Percentiles rank a stretch among this genome's conserved stretches.
phyloP scores from a whole-genome alignment of 2,329 filamentous ascomycete species.

The Aureobasidium leucospermi region DNA sequence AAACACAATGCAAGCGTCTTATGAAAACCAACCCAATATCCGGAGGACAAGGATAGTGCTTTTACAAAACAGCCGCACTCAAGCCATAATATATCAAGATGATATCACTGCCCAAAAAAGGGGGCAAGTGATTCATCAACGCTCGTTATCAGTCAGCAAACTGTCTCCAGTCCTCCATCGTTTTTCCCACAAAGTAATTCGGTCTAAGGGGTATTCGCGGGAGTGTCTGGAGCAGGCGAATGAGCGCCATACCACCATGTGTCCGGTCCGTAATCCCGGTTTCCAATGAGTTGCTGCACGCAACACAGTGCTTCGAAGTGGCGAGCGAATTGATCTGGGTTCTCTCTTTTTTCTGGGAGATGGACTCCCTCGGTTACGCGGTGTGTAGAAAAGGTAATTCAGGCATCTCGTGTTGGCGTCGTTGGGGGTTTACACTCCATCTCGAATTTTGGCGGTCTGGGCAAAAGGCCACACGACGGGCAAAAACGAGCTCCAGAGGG shows the following conservation, averaged over 20 bases:
- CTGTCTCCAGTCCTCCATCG: slow-evolving; percentile 7
- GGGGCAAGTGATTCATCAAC: background rate
- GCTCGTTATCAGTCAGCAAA: slow-evolving; percentile 14
- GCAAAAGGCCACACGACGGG: slow-evolving; percentile 25
- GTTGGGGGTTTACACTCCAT: slow-evolving; percentile 8
- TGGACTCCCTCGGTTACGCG: background rate
- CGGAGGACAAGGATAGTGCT: slow-evolving; percentile 26
- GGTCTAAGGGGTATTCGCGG: slow-evolving; percentile 13
- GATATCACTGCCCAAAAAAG: background rate
- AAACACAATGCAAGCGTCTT: background rate
- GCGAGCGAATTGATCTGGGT: background rate
- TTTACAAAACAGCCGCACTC: slow-evolving; percentile 16
- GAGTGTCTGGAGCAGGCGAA: slow-evolving; percentile 15
- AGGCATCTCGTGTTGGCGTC: slow-evolving; percentile 11
- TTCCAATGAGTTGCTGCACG: slow-evolving; percentile 7
- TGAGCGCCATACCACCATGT: slow-evolving; percentile 20
- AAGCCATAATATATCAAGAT: slow-evolving; percentile 23
- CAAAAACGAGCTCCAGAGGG: slow-evolving; percentile 17
- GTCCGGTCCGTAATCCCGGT: slow-evolving; percentile 12
- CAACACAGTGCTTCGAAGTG: slow-evolving; percentile 9
- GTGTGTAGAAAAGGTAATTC: background rate
- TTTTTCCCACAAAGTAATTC: slow-evolving; percentile 14
- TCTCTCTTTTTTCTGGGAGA: background rate
- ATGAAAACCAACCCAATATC: slow-evolving; percentile 27
- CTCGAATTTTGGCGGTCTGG: slow-evolving; percentile 25